Evolutionary conservation across 768 basidiomycete species (phyloP).

Genomic region (Boletus vermiculosoides): DNA sequence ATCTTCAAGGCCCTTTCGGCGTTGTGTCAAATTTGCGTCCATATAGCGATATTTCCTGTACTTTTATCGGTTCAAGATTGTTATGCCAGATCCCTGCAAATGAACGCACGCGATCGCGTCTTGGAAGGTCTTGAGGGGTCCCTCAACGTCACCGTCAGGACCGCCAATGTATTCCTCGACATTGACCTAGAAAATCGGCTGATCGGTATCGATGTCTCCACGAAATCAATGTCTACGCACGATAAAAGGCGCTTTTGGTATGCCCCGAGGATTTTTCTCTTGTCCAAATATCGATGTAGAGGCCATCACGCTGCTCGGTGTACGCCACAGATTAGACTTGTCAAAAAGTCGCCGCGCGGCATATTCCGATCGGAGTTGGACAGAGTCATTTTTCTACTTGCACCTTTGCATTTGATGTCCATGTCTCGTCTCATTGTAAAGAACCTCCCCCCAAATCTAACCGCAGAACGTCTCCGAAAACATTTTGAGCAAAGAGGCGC

Average conservation of each 20-base stretch:
- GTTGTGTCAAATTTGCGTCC: constrained; percentile 81
- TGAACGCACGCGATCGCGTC: constrained; percentile 86
- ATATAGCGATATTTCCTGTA: constrained; percentile 97
- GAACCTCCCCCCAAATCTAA: constrained; percentile 70
- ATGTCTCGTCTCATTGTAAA: constrained; percentile 88
- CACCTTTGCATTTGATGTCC: background rate
- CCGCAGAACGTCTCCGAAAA: constrained; percentile 58
- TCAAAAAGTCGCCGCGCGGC: constrained; percentile 4
- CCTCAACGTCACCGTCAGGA: constrained; percentile 74
- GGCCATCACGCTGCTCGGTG: constrained; percentile 15
- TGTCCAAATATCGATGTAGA: constrained; percentile 32
- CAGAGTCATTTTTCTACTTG: background rate
- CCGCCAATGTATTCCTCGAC: constrained; percentile 86
- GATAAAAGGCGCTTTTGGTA: constrained; percentile 93
- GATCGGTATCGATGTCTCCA: constrained; percentile 1
- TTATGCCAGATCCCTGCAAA: constrained; percentile 3
- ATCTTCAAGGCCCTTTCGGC: constrained; percentile 76
- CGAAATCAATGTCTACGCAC: constrained; percentile 45
- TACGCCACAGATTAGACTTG: background rate
- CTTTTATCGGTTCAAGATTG: constrained; percentile 26
- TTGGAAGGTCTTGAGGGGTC: constrained; percentile 76
- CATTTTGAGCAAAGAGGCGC: constrained; percentile 65
- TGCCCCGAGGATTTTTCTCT: constrained; percentile 84
- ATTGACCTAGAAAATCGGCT: constrained; percentile 56
- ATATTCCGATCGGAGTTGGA: constrained; percentile 29